Evolutionary conservation across 345 rosid genomes (phyloP).

Genomic region (Hypericum perforatum): DNA sequence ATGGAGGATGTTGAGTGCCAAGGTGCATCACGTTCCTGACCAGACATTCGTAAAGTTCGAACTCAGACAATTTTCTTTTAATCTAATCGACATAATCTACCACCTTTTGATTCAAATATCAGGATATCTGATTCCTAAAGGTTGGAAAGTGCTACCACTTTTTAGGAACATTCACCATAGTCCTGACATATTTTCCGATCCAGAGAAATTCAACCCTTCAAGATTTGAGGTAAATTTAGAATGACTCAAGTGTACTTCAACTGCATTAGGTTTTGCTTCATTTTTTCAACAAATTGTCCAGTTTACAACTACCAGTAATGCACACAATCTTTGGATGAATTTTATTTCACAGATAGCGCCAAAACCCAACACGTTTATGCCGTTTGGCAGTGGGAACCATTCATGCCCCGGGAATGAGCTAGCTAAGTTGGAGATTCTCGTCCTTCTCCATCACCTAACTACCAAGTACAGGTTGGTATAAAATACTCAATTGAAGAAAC

Average conservation of each 20-base stretch:
- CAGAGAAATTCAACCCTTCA: constrained; percentile 68
- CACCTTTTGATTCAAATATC: constrained; percentile 5
- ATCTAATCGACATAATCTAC: background rate
- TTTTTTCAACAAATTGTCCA: too few relatives aligned
- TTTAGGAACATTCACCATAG: constrained; percentile 84
- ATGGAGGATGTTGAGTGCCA: constrained; percentile 78
- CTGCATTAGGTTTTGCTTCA: too few relatives aligned
- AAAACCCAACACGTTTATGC: constrained; percentile 78
- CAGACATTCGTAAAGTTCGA: constrained; percentile 17
- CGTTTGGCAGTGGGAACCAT: constrained; percentile 84
- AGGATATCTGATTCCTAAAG: constrained; percentile 87
- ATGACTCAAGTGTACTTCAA: too few relatives aligned
- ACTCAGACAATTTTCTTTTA: background rate
- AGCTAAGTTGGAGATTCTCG: constrained; percentile 67
- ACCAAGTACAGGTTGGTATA: constrained; percentile 72
- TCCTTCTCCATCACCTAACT: constrained; percentile 80
- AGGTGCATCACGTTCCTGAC: constrained; percentile 50
- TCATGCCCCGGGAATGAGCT: constrained; percentile 87
- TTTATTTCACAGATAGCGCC: constrained; percentile 46
- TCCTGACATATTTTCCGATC: constrained; percentile 56
- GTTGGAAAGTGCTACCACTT: constrained; percentile 88
- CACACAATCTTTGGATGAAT: too few relatives aligned
- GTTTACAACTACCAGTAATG: too few relatives aligned
- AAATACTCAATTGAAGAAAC: background rate
- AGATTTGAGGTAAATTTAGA: constrained; percentile 57